Base-by-base conservation (phyloP, 2,329 filamentous ascomycete species). In the Fusarium sp. region DNA sequence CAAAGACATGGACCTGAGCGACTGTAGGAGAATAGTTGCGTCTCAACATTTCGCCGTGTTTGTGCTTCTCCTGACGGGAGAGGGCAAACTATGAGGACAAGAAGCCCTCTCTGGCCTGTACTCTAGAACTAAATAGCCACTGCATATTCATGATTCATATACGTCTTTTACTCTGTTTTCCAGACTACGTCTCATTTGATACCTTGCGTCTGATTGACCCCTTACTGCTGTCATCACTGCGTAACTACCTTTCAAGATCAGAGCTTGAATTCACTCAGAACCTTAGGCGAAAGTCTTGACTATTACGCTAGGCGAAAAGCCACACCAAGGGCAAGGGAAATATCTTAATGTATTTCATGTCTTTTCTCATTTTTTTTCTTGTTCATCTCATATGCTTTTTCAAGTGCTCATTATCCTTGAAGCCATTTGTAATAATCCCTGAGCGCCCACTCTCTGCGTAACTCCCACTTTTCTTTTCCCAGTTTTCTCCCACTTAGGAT, bases 121-220 rank as follows among this genome's bases (percentile, higher is more conserved):
- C 59, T 77, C 67, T 78, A 77, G 76, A 77, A 69, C 54, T 72
- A 75, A 71, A 73, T 77, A 77, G 60, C 60, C 69, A 41, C 60
- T 75, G 64, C 66, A 71, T 61, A 63, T 65, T 61, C 57, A 67
- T 63, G 57, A 69, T 69, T 74, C 41, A 65, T 63, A 74, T 50
- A 31, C 50, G 35, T 39, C 31, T 60, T 54, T 71, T 35, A 33
- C 37, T 33, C 29, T 37, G 24, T 33, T 31, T 39, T 45, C 6
- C 41, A 29, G 60, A n/a, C n/a, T n/a, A 6, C 18, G 11, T n/a
- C 22, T 29, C 24, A 27, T 48, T 22, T 24, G 22, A 48, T 48
- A 24, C 14, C 14, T 24, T 48, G 43, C 24, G 43, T 10, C 43
- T 22, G 20, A 14, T 16, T 24, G 14, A 14, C 16, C 22, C 22